Base-by-base conservation (phyloP, 257 asterid species). In the Datura wrightii region DNA sequence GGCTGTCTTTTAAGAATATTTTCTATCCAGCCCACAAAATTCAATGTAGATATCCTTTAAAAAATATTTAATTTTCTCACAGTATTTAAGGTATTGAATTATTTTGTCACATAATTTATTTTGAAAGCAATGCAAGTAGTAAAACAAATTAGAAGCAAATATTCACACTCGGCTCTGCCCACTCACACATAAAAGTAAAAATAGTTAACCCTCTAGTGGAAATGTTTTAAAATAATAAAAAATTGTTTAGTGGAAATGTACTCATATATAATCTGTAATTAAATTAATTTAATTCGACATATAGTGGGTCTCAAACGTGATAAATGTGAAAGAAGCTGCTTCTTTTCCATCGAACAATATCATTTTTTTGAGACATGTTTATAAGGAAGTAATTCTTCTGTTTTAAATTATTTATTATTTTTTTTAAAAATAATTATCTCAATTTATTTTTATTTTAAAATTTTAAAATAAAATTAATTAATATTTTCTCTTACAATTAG, bases 11-110 rank as follows among this genome's bases (percentile, higher is more conserved):
- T 42, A 34, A 65, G 55, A 71, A 8, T 0, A 5, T 59, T 59
- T n/a, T 59, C n/a, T n/a, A 8, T n/a, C 0, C 14, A n/a, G 14
- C 4, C 0, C 0, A 59, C 5, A 1, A 0, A 58, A 59, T 58
- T 18, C 1, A 58, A 7, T 6, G 5, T n/a, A n/a, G n/a, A 10
- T 55, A 9, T 55, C 0, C 13, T 18, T 0, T 0, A 24, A 24
- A 18, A 58, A 1, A 58, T 18, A 58, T n/a, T n/a, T 18, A 58
- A 18, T 18, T 24, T 18, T 11, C 8, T 55, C 24, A 0, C 16
- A 56, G 2, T 56, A 55, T 2, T 15, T 8, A 54, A 48, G 15
- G 19, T 55, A 8, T 15, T 16, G 60, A 24, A 24, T 24, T 24
- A 24, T 24, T 24, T 24, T 24, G 31, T n/a, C n/a, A n/a, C n/a